These are phyloP conservation scores for Apiospora saccharicola DNA, from an alignment of 2,329 filamentous ascomycete genomes.

Conservation along the genomic window DNA sequence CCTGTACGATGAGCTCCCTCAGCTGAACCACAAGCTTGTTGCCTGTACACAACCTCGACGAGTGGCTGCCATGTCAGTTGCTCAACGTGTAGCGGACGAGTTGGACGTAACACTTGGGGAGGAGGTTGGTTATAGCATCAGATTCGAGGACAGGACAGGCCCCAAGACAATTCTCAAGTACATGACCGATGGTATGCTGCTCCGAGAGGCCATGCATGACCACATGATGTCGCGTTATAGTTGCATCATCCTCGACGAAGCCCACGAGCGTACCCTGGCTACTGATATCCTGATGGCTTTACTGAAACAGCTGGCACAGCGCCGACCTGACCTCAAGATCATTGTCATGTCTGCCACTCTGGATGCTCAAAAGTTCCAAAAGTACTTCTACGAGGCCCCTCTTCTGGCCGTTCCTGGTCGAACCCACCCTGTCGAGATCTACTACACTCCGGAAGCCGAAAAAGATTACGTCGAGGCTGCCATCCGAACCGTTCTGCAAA, in stretches of 20 bases:
- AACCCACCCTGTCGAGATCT: slow-evolving; percentile 97
- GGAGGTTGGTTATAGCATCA: slow-evolving; percentile 98
- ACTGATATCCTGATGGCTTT: slow-evolving; percentile 98
- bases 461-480: slow-evolving; percentile 96
- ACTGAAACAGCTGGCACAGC: slow-evolving; percentile 84
- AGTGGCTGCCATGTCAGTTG: slow-evolving; percentile 98
- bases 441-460: slow-evolving; percentile 96
- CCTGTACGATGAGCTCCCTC: slow-evolving; percentile 93
- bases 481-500: slow-evolving; percentile 92
- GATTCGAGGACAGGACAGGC: slow-evolving; percentile 95
- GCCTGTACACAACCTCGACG: slow-evolving; percentile 97
- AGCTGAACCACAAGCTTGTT: slow-evolving; percentile 85
- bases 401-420: slow-evolving; percentile 92
- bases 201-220: slow-evolving; percentile 96
- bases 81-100: slow-evolving; percentile 96
- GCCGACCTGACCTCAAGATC: slow-evolving; percentile 91
- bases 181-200: slow-evolving; percentile 99
- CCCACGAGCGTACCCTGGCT: slow-evolving; percentile 95
- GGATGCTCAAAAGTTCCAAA: slow-evolving; percentile 97
- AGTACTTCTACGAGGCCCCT: slow-evolving; percentile 94
- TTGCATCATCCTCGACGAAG: slow-evolving; percentile 98
- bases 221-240: slow-evolving; percentile 91
- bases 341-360: slow-evolving; percentile 99
- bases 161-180: slow-evolving; percentile 95
- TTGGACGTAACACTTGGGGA: slow-evolving; percentile 93